Evolutionary conservation across 163 green algal species (phyloP), one percentile per base, ranked within the genome.

Genomic region (Chloroidium sp.): DNA sequence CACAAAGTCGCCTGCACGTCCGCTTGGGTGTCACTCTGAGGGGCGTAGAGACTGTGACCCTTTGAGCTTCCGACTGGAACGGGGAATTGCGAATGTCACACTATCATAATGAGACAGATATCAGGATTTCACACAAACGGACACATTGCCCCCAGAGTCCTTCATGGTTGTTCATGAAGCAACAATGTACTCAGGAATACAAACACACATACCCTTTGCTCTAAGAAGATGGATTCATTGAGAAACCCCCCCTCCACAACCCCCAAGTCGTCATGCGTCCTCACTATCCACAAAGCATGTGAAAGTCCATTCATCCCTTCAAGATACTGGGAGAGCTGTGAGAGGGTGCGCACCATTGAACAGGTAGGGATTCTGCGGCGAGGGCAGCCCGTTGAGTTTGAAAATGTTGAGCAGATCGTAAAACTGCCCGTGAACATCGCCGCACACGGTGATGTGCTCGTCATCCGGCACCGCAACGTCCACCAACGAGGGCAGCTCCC

Each of bases 381-480:
- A 91, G 13, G 96, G 96, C 67, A 89, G 62, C 1, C 96, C 96
- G 82, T 98, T 98, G 58, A 99, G 82, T 68, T 97, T 87, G 79
- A 95, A 99, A 78, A 99, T 99, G 87, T 97, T 94, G 59, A 97
- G 85, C 79, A 99, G 85, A 85, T 99, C 96, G 82, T 92, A 99
- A 83, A 92, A 98, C 88, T 98, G 95, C 14, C 93, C 96, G 80
- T 90, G 86, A 69, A 97, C 90, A 85, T 99, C 96, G n/a, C 96
- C 96, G 82, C 96, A 99, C 36, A 99, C 92, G 4, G 90, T 93
- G 61, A 94, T 78, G 72, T 91, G 76, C 0, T 6, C 76, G 62
- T 80, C 82, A 0, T 91, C 81, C 1, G 91, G 87, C 0, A 98
- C 84, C 1, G 76, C 57, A 1, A 99, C 82, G 82, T 98, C 94